Conservation (phyloP, 345 rosid species). For the Noccaea bulbosa region DNA sequence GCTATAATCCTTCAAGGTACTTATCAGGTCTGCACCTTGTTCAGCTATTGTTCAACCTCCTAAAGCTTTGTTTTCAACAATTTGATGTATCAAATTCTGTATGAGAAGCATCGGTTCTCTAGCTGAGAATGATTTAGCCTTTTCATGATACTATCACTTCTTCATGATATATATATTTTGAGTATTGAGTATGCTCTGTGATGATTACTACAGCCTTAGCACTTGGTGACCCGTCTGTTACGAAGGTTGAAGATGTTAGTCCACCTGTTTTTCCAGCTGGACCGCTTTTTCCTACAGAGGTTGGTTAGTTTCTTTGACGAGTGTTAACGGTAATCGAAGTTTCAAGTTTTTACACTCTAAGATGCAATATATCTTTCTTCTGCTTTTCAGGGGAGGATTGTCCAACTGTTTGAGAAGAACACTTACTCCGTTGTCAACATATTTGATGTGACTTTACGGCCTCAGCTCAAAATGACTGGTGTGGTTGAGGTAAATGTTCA, state of each 20-base stretch:
- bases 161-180: too few relatives aligned
- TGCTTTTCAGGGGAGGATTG: slow-evolving; percentile 73
- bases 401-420: slow-evolving; percentile 77
- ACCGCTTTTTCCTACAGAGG: slow-evolving; percentile 88
- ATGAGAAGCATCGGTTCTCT: too few relatives aligned
- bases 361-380: background rate
- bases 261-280: slow-evolving; percentile 80
- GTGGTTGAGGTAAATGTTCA: slow-evolving; percentile 75
- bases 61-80: too few relatives aligned
- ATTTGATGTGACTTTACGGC: slow-evolving; percentile 89
- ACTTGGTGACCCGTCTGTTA: slow-evolving; percentile 77
- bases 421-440: slow-evolving; percentile 93
- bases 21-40: slow-evolving; percentile 79
- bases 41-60: too few relatives aligned
- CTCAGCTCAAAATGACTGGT: slow-evolving; percentile 88
- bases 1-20: slow-evolving; percentile 86
- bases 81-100: too few relatives aligned
- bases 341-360: background rate
- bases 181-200: slow-evolving; percentile 8
- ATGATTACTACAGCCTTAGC: slow-evolving; percentile 66
- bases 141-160: too few relatives aligned
- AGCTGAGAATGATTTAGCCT: too few relatives aligned
- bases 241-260: slow-evolving; percentile 74
- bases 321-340: slow-evolving; percentile 5
- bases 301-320: slow-evolving; percentile 45